phyloP scores from a whole-genome alignment of 371 early-diverging fungal genomes.

The Circinella minor region DNA sequence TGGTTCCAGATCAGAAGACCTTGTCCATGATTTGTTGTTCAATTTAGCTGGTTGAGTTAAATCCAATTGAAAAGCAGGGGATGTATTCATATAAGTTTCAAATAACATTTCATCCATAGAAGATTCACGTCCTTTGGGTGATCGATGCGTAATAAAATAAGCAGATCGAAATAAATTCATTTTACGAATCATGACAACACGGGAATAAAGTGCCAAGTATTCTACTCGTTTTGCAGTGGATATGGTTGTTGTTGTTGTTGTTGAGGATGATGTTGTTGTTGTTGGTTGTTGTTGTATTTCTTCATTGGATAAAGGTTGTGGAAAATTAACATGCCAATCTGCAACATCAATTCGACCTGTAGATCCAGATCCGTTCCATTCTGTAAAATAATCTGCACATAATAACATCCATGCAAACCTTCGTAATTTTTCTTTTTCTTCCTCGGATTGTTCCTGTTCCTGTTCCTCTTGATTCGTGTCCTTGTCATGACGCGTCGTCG shows the following conservation, averaged over 20 bases:
- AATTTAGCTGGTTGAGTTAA: background rate
- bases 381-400: conserved; percentile 50
- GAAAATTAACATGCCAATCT: conserved; percentile 51
- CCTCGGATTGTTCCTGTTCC: background rate
- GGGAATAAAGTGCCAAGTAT: conserved; percentile 39
- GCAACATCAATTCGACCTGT: conserved; percentile 39
- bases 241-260: no score
- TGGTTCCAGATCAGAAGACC: conserved; percentile 28
- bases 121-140: conserved; percentile 28
- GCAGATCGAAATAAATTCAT: conserved; percentile 41
- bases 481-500: background rate
- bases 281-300: no score
- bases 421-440: conserved; percentile 36
- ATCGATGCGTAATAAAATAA: conserved; percentile 32
- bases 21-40: conserved; percentile 15
- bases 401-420: conserved; percentile 50
- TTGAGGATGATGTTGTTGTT: no score
- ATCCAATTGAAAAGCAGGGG: conserved; percentile 32
- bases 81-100: conserved; percentile 34
- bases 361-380: conserved; percentile 36
- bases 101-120: conserved; percentile 36
- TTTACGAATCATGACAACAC: conserved; percentile 44
- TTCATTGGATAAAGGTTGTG: conserved; percentile 39
- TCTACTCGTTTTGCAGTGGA: conserved; percentile 20
- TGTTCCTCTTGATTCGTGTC: conserved; percentile 19